These are phyloP conservation scores for Penicillium sp. DNA, from an alignment of 2,329 filamentous ascomycete genomes.

Conservation along the genomic window DNA sequence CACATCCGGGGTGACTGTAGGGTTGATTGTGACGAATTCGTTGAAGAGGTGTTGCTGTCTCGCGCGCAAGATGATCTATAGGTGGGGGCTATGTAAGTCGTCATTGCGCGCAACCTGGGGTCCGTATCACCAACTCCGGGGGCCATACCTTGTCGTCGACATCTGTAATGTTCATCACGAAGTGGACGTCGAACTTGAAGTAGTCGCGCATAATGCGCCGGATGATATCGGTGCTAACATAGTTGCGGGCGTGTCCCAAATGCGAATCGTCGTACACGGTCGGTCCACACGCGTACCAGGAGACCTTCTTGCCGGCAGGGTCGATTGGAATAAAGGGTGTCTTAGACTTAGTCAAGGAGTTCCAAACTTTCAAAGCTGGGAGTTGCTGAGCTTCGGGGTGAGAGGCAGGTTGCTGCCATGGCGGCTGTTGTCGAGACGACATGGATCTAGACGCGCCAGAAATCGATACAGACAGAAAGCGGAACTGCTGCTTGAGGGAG, in stretches of 20 bases:
- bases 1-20: slow-evolving; percentile 46
- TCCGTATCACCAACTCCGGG: background rate
- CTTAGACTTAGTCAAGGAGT: slow-evolving; percentile 74
- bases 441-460: slow-evolving; percentile 23
- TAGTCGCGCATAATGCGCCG: slow-evolving; percentile 79
- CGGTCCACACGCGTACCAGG: slow-evolving; percentile 88
- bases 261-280: slow-evolving; percentile 83
- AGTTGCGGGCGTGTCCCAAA: slow-evolving; percentile 82
- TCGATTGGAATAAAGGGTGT: slow-evolving; percentile 74
- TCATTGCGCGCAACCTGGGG: background rate
- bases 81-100: slow-evolving; percentile 1
- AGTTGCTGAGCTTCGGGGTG: slow-evolving; percentile 42
- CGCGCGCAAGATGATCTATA: slow-evolving; percentile 63
- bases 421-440: slow-evolving; percentile 44
- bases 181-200: slow-evolving; percentile 78
- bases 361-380: slow-evolving; percentile 69
- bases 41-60: slow-evolving; percentile 76
- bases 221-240: slow-evolving; percentile 87
- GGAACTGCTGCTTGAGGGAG: slow-evolving; percentile 15
- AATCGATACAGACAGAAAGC: slow-evolving; percentile 13
- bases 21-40: slow-evolving; percentile 62
- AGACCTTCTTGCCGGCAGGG: slow-evolving; percentile 64
- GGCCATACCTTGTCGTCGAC: slow-evolving; percentile 67
- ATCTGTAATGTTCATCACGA: slow-evolving; percentile 93
- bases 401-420: slow-evolving; percentile 43